Conservation (phyloP, 2,329 filamentous ascomycete species). For the Botryosphaeria dothidea region DNA sequence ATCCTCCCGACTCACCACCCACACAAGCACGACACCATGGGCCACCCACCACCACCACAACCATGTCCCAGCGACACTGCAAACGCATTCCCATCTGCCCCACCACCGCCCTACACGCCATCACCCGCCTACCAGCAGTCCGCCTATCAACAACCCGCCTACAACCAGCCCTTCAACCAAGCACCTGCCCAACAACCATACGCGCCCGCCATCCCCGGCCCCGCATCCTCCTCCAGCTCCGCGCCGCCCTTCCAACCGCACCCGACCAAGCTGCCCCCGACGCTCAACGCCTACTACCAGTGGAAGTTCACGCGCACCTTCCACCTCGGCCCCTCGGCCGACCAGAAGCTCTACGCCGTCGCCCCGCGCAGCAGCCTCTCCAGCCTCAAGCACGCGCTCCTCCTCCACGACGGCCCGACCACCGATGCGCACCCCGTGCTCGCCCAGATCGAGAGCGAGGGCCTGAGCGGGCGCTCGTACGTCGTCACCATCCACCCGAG, state of each 20-base stretch:
- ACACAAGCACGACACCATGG: not conserved
- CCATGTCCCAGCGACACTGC: not conserved
- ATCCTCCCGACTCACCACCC: not conserved
- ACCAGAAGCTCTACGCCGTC: not conserved
- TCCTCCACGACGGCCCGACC: not conserved
- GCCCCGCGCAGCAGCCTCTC: not conserved
- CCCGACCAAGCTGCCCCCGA: not conserved
- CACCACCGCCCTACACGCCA: not conserved
- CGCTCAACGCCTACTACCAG: not conserved
- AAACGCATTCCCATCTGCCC: not conserved
- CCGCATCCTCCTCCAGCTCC: not conserved
- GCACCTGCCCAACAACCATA: not conserved
- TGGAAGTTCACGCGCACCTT: not conserved
- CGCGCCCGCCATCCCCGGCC: not conserved
- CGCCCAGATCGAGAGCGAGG: not conserved
- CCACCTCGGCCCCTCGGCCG: not conserved
- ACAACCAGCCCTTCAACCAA: not conserved
- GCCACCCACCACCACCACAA: not conserved
- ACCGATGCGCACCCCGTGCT: not conserved
- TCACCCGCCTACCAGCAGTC: not conserved
- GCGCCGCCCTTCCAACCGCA: not conserved
- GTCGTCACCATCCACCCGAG: no score
- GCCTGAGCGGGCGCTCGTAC: not conserved
- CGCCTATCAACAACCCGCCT: not conserved
- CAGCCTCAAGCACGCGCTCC: not conserved